Evolutionary conservation across 176 grass and related monocot genomes (phyloP), one percentile per base, ranked within the genome.

Genomic region (Elymus sibiricus): DNA sequence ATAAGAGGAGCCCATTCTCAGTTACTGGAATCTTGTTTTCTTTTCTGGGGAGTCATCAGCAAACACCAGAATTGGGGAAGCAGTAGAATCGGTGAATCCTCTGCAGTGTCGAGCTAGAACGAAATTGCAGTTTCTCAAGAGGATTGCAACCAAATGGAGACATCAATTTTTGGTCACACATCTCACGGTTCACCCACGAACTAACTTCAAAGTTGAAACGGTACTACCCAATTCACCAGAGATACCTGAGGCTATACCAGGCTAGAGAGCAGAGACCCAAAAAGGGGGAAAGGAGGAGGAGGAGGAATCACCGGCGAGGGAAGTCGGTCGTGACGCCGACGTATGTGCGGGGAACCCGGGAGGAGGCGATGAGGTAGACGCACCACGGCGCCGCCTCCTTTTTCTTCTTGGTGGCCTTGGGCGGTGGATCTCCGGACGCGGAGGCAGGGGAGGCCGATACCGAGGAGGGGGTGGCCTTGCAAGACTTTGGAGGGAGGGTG

Each of bases 261-360:
- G 29, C 64, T 67, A 67, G 32, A 38, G 16, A 53, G 49, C 2
- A 53, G 49, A 53, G 16, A 43, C 8, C 1, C 47, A 29, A 11
- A 11, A 16, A 34, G 9, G 22, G 15, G 19, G 37, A 47, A 42
- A 46, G 42, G 25, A 56, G 47, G 15, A 24, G 35, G 51, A 22
- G 4, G 21, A 29, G 43, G 22, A 84, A 59, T 74, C 37, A 98
- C 97, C 93, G 79, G 49, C 92, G 97, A 72, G 88, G 51, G 92
- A 98, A 94, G 73, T 95, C 84, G 16, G 93, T 98, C 27, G 96
- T 98, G 88, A 95, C 88, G 43, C 96, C 93, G 34, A 98, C 96
- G 59, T 98, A 95, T 17, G 92, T 95, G 49, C 85, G 88, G 32
- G 78, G 84, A 65, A 86, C 78, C 77, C 70, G 81, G 17, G 82